Percentiles rank a stretch among this genome's conserved stretches.
Conservation (phyloP, 2,329 filamentous ascomycete genomes). For the Penicillium polonicum region DNA sequence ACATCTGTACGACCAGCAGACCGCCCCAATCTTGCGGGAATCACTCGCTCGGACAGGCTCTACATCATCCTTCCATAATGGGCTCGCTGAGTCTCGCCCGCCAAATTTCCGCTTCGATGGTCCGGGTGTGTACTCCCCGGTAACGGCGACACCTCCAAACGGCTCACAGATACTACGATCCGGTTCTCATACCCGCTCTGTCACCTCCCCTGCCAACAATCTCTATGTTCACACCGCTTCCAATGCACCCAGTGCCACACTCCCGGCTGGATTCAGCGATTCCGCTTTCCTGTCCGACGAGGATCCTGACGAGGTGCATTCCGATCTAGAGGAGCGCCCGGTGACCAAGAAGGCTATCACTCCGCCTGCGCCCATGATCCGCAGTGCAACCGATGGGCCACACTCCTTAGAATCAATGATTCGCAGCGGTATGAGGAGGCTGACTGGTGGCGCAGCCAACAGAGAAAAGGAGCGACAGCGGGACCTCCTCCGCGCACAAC, state of each 20-base stretch:
- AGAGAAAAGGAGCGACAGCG: slow-evolving; percentile 48
- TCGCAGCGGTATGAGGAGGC: slow-evolving; percentile 48
- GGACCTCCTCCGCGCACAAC: slow-evolving; percentile 44
- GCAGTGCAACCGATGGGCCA: slow-evolving; percentile 40
- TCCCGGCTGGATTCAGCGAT: slow-evolving; percentile 44
- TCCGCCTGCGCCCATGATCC: slow-evolving; percentile 27
- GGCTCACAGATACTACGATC: slow-evolving; percentile 53
- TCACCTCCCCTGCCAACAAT: slow-evolving; percentile 72
- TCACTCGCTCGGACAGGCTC: slow-evolving; percentile 71
- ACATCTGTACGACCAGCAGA: slow-evolving; percentile 88
- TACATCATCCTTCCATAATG: slow-evolving; percentile 78
- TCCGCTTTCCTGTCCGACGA: slow-evolving; percentile 72
- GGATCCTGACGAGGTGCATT: slow-evolving; percentile 73
- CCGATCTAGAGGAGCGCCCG: slow-evolving; percentile 73
- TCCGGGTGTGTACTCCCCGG: slow-evolving; percentile 47
- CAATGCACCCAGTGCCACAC: slow-evolving; percentile 52
- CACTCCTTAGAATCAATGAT: slow-evolving; percentile 49
- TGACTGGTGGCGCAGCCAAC: slow-evolving; percentile 45
- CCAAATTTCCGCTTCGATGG: slow-evolving; percentile 55
- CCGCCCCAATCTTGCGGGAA: slow-evolving; percentile 83
- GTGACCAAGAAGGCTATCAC: slow-evolving; percentile 25
- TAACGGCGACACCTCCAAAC: slow-evolving; percentile 43
- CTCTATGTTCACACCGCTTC: slow-evolving; percentile 49
- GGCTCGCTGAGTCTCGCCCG: slow-evolving; percentile 71
- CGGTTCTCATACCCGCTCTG: slow-evolving; percentile 73